A percentile compares a stretch with the other conserved stretches of the same genome.
These are phyloP conservation scores for Coemansia sp. DNA, from an alignment of 192 early-diverging fungal species.

Conservation along the genomic window DNA sequence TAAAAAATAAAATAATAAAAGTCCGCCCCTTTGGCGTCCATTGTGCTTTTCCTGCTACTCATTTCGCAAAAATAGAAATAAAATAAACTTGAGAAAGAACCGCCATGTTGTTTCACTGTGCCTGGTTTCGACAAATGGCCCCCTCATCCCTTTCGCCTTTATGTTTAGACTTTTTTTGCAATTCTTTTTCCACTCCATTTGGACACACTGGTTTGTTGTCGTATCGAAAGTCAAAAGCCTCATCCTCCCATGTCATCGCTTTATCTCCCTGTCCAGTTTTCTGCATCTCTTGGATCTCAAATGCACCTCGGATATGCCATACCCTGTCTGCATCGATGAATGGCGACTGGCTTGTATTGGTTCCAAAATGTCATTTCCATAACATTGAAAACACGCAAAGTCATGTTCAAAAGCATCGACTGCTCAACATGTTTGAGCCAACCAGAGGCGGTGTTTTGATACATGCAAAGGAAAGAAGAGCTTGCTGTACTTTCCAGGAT, in stretches of 20 bases:
- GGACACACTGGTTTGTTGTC: too few relatives aligned
- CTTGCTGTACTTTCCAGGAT: neutral
- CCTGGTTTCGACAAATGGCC: neutral
- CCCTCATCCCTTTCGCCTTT: neutral
- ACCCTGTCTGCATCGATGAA: too few relatives aligned
- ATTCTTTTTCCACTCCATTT: neutral
- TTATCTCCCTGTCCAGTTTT: too few relatives aligned
- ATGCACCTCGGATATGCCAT: too few relatives aligned
- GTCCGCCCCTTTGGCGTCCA: neutral
- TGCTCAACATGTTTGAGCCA: neutral
- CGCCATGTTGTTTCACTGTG: neutral
- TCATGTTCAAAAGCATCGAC: too few relatives aligned
- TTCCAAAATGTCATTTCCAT: neutral
- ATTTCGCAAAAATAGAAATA: neutral
- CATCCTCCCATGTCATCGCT: too few relatives aligned
- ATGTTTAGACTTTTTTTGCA: neutral
- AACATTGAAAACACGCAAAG: neutral
- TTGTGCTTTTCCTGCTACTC: neutral
- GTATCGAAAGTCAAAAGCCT: too few relatives aligned
- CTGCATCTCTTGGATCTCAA: too few relatives aligned
- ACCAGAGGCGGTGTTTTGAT: neutral
- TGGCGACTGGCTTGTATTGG: neutral
- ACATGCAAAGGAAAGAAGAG: neutral
- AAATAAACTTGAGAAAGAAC: neutral
- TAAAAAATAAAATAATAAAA: conserved; percentile 5